Base-by-base conservation (phyloP, 179 eudicot genomes). In the Sideroxylon spinosum region DNA sequence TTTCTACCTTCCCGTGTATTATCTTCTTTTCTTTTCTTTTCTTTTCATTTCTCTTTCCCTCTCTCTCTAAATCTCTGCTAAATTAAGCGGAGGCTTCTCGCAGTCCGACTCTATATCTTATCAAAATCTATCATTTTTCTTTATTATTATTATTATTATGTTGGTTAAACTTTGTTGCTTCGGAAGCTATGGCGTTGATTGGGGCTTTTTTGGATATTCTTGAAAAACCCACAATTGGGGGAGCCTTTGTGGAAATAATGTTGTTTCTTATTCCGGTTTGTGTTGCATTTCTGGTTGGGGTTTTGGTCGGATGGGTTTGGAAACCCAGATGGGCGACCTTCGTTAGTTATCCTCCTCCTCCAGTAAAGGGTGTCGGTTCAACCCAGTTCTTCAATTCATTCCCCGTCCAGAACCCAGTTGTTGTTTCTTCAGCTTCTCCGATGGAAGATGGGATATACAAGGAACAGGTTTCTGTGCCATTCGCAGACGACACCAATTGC, bases 241-340 rank as follows among this genome's bases (percentile, higher is more conserved):
- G 81, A 8, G 61, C 85, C 19, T 20, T 88, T 6, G 32, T 84
- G 8, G 96, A 87, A 64, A 76, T 87, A 71, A 68, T 90, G 78
- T 60, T 90, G 81, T 80, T 86, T 68, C 60, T 89, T 14, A 77
- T 86, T 76, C 91, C 91, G 78, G 87, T 92, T 78, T 94, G 91
- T 90, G 75, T 86, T 74, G 94, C 93, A 3, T 91, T 92, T 85
- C 74, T 94, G 44, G 26, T 91, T 75, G 98, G 97, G 32, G 59
- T 92, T 75, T 19, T 92, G 28, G 81, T 90, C 65, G 98, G 97
- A n/a, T 89, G 97, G 98, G 79, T 68, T 64, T 94, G 97, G 97
- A 88, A 85, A 73, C 98, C 98, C 32, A 89, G 82, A 25, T 92
- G 97, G 95, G 86, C 80, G 65, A 57, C 71, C 78, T 79, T 77